Evolutionary conservation across 371 early-diverging fungal species (phyloP), one percentile per base, ranked within the genome.

Genomic region (Lichtheimia corymbifera): DNA sequence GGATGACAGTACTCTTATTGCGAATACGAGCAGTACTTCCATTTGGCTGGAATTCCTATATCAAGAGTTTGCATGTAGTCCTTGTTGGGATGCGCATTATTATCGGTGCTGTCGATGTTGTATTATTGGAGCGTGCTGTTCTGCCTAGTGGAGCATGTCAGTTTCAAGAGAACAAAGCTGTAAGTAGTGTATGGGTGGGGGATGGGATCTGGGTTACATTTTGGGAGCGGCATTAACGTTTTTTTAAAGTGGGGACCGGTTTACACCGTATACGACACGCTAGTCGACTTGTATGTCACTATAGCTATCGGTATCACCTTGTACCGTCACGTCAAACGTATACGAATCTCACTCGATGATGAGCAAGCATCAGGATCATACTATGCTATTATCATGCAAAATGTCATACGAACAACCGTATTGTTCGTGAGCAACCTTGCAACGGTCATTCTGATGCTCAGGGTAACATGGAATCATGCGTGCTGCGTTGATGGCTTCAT

Each of bases 231-330:
- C 35, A 35, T 35, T 35, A 35, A 35, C 11, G 35, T 54, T 41
- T 58, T 24, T 53, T 50, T 4, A 24, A 28, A 66, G 66, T 78
- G 79, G 79, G 76, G 80, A 0, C 71, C 74, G 7, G 69, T 79
- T 2, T 79, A 79, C 51, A 79, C 80, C 3, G 53, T 79, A 25
- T 56, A 54, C 20, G 80, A 79, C 50, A 74, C 76, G 13, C 9
- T 66, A 1, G 70, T 74, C 17, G 80, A 79, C 58, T 41, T 79
- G 3, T 79, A 79, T 43, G 77, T 76, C 5, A 76, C 77, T 7
- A 1, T 68, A 9, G 59, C 67, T 49, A 76, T 79, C 6, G 68
- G 59, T 22, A 50, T 25, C n/a, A 63, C 73, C 28, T 57, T 79
- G 2, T 47, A 70, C 6, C 53, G 40, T 3, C 80, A 79, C 55